Evolutionary conservation across 306 rosid genomes (phyloP).

Genomic region (Hylodesmum podocarpum): DNA sequence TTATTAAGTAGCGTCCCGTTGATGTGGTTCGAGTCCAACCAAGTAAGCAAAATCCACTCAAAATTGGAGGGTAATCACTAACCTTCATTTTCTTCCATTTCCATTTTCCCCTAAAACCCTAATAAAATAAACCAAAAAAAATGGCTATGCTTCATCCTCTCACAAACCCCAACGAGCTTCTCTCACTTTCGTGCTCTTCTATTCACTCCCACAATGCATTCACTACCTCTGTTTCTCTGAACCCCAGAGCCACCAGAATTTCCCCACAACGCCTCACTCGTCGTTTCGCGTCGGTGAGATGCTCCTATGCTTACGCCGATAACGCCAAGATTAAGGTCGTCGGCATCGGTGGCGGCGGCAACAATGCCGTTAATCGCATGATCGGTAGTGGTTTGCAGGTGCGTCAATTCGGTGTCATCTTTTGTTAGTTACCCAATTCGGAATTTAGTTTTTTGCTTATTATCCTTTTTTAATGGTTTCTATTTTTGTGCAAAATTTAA

Average conservation of each 20-base stretch:
- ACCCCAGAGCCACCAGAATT: constrained; percentile 14
- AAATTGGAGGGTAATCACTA: not conserved
- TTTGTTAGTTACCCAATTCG: constrained; percentile 4
- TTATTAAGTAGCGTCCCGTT: not conserved
- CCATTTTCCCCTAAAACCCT: constrained; percentile 40
- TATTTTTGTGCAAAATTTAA: no score
- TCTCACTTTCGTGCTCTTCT: constrained; percentile 45
- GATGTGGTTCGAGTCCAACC: not conserved
- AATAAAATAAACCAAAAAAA: not conserved
- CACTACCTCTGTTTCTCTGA: constrained; percentile 29
- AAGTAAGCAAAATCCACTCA: not conserved
- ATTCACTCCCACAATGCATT: constrained; percentile 35
- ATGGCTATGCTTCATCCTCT: constrained; percentile 62
- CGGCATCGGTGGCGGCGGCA: constrained; percentile 98
- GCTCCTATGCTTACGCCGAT: constrained; percentile 66
- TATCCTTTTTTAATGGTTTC: not conserved
- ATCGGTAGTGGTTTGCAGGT: constrained; percentile 94
- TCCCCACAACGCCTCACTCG: constrained; percentile 32
- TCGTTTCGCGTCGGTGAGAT: constrained; percentile 46
- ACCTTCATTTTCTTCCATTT: not conserved
- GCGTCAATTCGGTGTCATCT: constrained; percentile 20
- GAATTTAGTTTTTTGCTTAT: not conserved
- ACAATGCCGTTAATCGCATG: constrained; percentile 99
- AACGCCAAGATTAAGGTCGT: constrained; percentile 93
- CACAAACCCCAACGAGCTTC: constrained; percentile 49